These are phyloP conservation scores for Xylariales sp. DNA, from an alignment of 2,329 filamentous ascomycete genomes.

Conservation along the genomic window DNA sequence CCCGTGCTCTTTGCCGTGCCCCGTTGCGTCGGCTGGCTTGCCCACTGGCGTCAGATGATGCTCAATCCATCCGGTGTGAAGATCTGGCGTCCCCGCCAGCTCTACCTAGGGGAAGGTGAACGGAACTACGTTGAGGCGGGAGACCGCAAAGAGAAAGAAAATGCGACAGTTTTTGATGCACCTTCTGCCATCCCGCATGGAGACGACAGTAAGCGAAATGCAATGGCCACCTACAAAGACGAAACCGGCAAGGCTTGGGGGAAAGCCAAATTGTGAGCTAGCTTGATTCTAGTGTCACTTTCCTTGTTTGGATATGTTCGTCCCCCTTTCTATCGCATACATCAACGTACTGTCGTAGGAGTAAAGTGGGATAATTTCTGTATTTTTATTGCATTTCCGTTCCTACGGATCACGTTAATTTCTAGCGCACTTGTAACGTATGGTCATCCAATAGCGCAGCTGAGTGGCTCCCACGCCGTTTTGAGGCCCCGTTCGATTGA, in stretches of 20 bases:
- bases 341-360: not conserved
- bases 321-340: not conserved
- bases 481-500: not conserved
- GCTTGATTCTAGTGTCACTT: not conserved
- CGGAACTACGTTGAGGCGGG: constrained; percentile 57
- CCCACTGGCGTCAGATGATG: constrained; percentile 64
- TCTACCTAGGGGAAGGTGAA: constrained; percentile 59
- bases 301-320: constrained; percentile 9
- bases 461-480: not conserved
- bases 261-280: constrained; percentile 45
- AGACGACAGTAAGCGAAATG: constrained; percentile 57
- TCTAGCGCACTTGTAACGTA: not conserved
- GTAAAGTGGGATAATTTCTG: not conserved
- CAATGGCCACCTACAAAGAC: constrained; percentile 55
- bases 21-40: constrained; percentile 63
- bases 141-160: constrained; percentile 50
- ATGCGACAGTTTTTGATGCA: constrained; percentile 50
- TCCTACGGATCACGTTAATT: not conserved
- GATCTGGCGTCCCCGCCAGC: constrained; percentile 62
- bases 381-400: constrained; percentile 3
- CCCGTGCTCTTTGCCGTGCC: constrained; percentile 64
- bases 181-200: constrained; percentile 54
- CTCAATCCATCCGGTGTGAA: constrained; percentile 59
- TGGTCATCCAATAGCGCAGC: not conserved
- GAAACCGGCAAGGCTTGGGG: constrained; percentile 50